Base-by-base conservation (phyloP, 2,329 filamentous ascomycete genomes). In the Xylaria sp. region DNA sequence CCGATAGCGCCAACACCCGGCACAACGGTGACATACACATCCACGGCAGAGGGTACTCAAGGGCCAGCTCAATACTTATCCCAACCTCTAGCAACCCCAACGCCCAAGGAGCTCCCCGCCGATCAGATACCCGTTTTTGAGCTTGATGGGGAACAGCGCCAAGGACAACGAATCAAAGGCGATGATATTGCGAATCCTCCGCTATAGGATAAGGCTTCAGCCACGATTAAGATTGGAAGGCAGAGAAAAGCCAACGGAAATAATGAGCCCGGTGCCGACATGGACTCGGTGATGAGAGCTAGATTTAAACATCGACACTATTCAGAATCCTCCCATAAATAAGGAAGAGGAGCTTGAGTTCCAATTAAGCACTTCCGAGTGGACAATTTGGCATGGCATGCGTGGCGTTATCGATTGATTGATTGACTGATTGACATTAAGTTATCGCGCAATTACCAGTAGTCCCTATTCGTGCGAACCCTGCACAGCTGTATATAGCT, bases 101-200 rank as follows among this genome's bases (percentile, higher is more conserved):
- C 29, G 13, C 61, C 61, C 1, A 61, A 61, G 48, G 66, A 68
- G 35, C 32, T 68, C 25, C 50, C 42, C 5, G 35, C 50, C 27
- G 29, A 42, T 1, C n/a, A 44, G 9, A 25, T 13, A 23, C 61
- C 42, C 18, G 35, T 59, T 25, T 68, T 61, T 21, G 66, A 68
- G 27, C 58, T 68, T n/a, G 37, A 61, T 18, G 32, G 12, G 21
- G 50, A 44, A n/a, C 25, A 23, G 16, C 51, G 29, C 18, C 50
- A 35, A 53, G 9, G 3, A 13, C 13, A 50, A 23, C 50, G n/a
- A 32, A 40, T 16, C 1, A 10, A 29, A 21, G 32, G n/a, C 23
- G 18, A 21, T 21, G 29, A 27, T 2, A 10, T 32, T 57, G 27
- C 9, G 18, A 13, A 32, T 32, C 13, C 35, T 29, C 47, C 25